Percentiles rank a stretch among this genome's conserved stretches.
phyloP scores from a whole-genome alignment of 371 early-diverging fungal genomes.

The Mucor velutinosus region DNA sequence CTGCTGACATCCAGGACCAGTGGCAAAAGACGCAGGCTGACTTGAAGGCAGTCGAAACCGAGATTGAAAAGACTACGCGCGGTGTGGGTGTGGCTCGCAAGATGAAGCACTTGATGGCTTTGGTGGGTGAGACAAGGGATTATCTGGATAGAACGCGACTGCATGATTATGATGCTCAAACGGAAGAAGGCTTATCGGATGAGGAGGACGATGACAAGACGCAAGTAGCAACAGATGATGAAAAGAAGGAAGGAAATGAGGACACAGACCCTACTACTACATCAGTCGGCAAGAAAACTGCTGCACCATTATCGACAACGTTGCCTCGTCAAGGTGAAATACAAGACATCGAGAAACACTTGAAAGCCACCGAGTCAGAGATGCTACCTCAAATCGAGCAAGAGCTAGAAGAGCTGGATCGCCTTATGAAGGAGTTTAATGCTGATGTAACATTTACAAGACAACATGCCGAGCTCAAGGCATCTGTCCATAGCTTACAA shows the following conservation, averaged over 20 bases:
- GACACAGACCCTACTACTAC: not conserved
- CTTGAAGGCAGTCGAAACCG: not conserved
- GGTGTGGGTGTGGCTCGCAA: constrained; percentile 35
- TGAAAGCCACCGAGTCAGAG: constrained; percentile 12
- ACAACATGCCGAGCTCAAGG: constrained; percentile 23
- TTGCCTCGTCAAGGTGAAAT: constrained; percentile 18
- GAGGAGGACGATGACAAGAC: constrained; percentile 12
- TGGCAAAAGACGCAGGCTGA: constrained; percentile 17
- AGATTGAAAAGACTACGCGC: constrained; percentile 23
- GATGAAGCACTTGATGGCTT: constrained; percentile 37
- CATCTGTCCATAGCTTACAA: constrained; percentile 14
- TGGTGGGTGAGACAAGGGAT: constrained; percentile 42
- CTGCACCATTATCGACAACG: not conserved
- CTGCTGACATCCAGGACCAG: constrained; percentile 11
- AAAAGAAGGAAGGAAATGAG: not conserved
- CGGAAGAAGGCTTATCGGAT: not conserved
- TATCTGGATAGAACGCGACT: constrained; percentile 8
- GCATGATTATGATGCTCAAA: constrained; percentile 3
- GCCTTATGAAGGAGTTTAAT: constrained; percentile 11
- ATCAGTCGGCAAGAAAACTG: not conserved
- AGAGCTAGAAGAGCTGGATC: constrained; percentile 13
- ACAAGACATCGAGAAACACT: not conserved
- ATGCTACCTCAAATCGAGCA: constrained; percentile 16
- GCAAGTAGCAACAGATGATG: not conserved
- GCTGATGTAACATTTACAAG: constrained; percentile 16